phyloP scores from a whole-genome alignment of 257 asterid genomes.

The Orobanche coerulescens region DNA sequence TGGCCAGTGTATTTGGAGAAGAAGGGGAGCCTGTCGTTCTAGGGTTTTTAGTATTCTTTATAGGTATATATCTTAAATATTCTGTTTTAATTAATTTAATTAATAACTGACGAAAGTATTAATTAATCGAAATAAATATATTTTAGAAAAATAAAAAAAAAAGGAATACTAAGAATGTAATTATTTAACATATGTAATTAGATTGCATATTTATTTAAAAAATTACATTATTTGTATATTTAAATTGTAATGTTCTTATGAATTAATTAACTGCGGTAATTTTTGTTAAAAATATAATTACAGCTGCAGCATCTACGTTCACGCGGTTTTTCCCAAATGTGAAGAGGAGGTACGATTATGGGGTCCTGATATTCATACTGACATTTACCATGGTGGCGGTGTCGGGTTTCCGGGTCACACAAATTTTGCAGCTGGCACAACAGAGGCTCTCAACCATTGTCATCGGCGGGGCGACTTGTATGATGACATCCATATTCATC shows the following conservation, averaged over 20 bases:
- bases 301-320: constrained; percentile 60
- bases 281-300: neutral
- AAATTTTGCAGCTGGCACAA: constrained; percentile 48
- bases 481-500: constrained; percentile 42
- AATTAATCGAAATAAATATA: too few species aligned
- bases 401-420: constrained; percentile 54
- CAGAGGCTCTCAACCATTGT: constrained; percentile 57
- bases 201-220: neutral
- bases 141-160: too few species aligned
- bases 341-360: constrained; percentile 66
- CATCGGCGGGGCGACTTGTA: constrained; percentile 57
- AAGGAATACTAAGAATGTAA: too few species aligned
- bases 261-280: neutral
- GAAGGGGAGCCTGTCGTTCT: constrained; percentile 61
- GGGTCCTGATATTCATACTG: constrained; percentile 58
- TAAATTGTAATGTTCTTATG: too few species aligned
- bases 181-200: neutral
- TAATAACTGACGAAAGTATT: neutral
- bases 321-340: constrained; percentile 50
- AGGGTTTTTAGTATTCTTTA: constrained; percentile 49
- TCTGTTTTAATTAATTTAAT: too few species aligned
- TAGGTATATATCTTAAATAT: constrained; percentile 34
- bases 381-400: constrained; percentile 71
- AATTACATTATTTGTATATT: neutral
- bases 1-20: constrained; percentile 52